Base-by-base conservation (phyloP, 2,329 filamentous ascomycete genomes). In the Cyanodermella asteris region DNA sequence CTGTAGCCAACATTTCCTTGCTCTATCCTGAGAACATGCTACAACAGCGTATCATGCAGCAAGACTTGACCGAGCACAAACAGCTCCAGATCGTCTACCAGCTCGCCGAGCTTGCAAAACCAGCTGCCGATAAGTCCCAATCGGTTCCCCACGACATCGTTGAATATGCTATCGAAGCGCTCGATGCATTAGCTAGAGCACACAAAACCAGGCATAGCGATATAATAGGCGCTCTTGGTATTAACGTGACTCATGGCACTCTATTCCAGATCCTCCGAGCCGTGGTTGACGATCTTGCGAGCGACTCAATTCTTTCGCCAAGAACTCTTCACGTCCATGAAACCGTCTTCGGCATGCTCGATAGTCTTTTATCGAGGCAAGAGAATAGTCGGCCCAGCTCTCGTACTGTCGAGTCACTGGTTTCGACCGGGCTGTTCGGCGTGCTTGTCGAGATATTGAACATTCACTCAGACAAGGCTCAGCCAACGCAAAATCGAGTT, bases 171-270 rank as follows among this genome's bases (percentile, higher is more conserved):
- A 57, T 97, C 26, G 64, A 68, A 25, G 64, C 84, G 1, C 57
- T 99, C 25, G 81, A 93, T 43, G 76, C 78, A n/a, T 59, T 97
- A 28, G 69, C 77, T 5, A 74, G 69, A 41, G n/a, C n/a, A n/a
- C 78, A 78, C 43, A 72, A 75, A 38, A 55, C 61, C 28, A 82
- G 80, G 41, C 65, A 72, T 16, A 56, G 68, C 17, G 87, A 97
- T 44, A 73, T 97, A 13, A 71, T 81, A 34, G 71, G 78, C 20
- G 81, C 87, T n/a, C 56, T 99, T 20, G 91, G 81, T 40, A 78
- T 90, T 27, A 91, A 84, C 37, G 84, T 94, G 18, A 94, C 91
- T 39, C 90, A 97, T 39, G 90, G 87, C 9, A 74, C 94, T 16
- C 60, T 99, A 22, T 73, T 94, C 36, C 94, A 93, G 41, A 65